Base-by-base conservation (phyloP, 768 basidiomycete species). In the Leccinum rimulosum region DNA sequence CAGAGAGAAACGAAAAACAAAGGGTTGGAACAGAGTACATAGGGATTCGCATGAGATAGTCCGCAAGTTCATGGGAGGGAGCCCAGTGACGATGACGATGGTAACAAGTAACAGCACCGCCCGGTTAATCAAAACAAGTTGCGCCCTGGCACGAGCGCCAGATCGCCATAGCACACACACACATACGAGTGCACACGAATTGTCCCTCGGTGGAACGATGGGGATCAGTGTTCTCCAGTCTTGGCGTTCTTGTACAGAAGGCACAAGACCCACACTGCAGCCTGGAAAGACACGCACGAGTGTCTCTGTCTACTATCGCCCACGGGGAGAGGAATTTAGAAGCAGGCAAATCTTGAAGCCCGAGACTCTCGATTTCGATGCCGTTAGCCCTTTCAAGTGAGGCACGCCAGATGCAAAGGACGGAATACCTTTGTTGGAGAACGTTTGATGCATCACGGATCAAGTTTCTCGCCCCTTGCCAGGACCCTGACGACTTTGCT, bases 401-500 rank as follows among this genome's bases (percentile, higher is more conserved):
- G 10, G n/a, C 40, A 11, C 9, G n/a, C n/a, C n/a, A n/a, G 10
- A 43, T 19, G 40, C n/a, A 8, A 52, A 33, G 17, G 15, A 31
- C 19, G 35, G 9, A 52, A 0, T 30, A 69, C 70, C 64, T 66
- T 65, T 62, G 49, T 17, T 5, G 8, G 14, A 36, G 40, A 43
- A 19, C 35, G 28, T 25, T 31, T 31, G 17, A 50, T 3, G 27
- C n/a, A 7, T 66, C 64, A 75, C 3, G 72, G 82, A 47, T 93
- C 90, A 55, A 93, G 73, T 73, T 92, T 91, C 80, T 93, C 91
- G 33, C 91, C 91, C 12, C 91, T 83, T 2, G 91, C 89, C 60
- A 93, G 82, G 30, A 93, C 87, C 27, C 90, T 79, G 35, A 93
- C 85, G 62, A 89, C 86, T 61, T 84, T 87, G 70, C 82, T 87